Conservation (phyloP, 1,284 basidiomycete species). For the Rhodotorula glutinis region DNA sequence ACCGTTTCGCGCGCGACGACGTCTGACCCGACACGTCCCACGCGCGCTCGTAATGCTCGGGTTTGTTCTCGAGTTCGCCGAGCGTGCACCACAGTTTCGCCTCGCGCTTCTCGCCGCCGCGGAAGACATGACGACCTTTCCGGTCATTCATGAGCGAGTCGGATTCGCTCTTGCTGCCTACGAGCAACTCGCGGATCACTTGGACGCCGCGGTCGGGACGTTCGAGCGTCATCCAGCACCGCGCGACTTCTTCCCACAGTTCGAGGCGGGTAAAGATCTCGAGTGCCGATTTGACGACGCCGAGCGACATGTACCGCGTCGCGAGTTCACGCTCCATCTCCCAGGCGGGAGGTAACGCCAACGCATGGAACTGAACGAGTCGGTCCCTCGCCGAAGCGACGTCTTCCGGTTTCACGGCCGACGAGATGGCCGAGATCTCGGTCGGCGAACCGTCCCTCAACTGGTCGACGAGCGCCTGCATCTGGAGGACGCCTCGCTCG, state of each 20-base stretch:
- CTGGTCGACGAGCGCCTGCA: conserved; percentile 89
- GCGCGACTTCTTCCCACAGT: conserved; percentile 94
- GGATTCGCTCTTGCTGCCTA: conserved; percentile 74
- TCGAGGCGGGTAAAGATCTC: conserved; percentile 88
- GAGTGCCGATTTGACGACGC: conserved; percentile 78
- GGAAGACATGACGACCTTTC: conserved; percentile 42
- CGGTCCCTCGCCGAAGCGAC: conserved; percentile 56
- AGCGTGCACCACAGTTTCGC: conserved; percentile 95
- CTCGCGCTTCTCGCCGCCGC: conserved; percentile 57
- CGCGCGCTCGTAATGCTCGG: conserved; percentile 72
- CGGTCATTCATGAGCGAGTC: conserved; percentile 64
- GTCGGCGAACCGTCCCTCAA: conserved; percentile 63
- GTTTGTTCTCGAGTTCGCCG: conserved; percentile 77
- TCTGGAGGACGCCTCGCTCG: conserved; percentile 80
- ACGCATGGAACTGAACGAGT: conserved; percentile 70
- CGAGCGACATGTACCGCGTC: conserved; percentile 70
- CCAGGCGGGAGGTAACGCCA: conserved; percentile 82
- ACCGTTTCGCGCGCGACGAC: conserved; percentile 85
- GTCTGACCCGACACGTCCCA: conserved; percentile 77
- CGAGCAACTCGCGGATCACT: conserved; percentile 77
- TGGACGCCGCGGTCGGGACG: conserved; percentile 68
- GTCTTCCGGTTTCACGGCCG: conserved; percentile 44
- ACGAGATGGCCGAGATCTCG: conserved; percentile 49
- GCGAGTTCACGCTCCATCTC: conserved; percentile 86
- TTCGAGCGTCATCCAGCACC: conserved; percentile 78